Percentiles rank a stretch among this genome's conserved stretches.
These are phyloP conservation scores for Harringtonia lauricola DNA, from an alignment of 2,329 filamentous ascomycete genomes.

Conservation along the genomic window DNA sequence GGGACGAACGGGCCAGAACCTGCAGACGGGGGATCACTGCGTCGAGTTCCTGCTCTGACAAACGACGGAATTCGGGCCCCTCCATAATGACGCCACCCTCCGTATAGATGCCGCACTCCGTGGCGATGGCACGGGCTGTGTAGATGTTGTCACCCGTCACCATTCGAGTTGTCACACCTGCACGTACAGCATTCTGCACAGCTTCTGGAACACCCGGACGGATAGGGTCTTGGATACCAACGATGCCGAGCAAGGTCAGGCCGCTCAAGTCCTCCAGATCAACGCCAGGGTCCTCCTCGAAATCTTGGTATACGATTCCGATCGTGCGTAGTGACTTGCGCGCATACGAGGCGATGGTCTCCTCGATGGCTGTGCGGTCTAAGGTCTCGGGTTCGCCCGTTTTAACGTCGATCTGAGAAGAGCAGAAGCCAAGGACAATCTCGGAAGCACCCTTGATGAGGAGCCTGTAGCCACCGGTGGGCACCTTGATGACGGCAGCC, in stretches of 20 bases:
- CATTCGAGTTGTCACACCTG: conserved; percentile 74
- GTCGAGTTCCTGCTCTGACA: conserved; percentile 53
- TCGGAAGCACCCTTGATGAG: conserved; percentile 56
- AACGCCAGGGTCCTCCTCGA: conserved; percentile 54
- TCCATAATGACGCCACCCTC: conserved; percentile 62
- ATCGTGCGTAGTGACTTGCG: conserved; percentile 74
- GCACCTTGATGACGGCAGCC: conserved; percentile 44
- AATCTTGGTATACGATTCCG: conserved; percentile 73
- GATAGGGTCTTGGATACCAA: conserved; percentile 74
- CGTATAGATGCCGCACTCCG: conserved; percentile 66
- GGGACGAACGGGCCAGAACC: conserved; percentile 63
- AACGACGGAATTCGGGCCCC: conserved; percentile 65
- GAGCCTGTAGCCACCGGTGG: conserved; percentile 38
- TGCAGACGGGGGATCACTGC: conserved; percentile 58
- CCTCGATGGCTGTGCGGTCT: conserved; percentile 35
- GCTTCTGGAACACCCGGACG: conserved; percentile 65
- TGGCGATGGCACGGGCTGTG: conserved; percentile 69
- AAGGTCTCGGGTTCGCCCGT: conserved; percentile 32
- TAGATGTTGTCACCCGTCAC: conserved; percentile 75
- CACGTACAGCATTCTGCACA: conserved; percentile 60
- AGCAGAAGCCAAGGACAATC: conserved; percentile 48
- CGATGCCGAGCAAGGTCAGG: conserved; percentile 58
- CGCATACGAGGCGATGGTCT: conserved; percentile 67
- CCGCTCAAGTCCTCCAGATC: conserved; percentile 47
- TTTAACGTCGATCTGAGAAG: conserved; percentile 32